Evolutionary conservation across 106 monocot species (phyloP).

Genomic region (Platanthera zijinensis): DNA sequence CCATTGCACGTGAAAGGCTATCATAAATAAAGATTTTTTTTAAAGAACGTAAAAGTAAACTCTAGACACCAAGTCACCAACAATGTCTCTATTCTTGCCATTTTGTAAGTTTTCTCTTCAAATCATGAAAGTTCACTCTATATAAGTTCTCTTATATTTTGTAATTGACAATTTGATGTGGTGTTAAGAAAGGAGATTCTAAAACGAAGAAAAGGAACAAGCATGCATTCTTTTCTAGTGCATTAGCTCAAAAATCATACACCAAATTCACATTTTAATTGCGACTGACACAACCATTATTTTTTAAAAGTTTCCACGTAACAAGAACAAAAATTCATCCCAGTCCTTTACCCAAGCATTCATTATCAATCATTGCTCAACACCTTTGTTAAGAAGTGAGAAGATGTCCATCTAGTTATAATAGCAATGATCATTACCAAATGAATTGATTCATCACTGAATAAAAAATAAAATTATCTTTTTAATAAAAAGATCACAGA

Average conservation of each 20-base stretch:
- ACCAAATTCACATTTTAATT: not conserved
- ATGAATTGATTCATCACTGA: not conserved
- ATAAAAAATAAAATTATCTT: not conserved
- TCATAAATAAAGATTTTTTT: not conserved
- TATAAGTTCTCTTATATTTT: not conserved
- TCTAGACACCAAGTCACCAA: not conserved
- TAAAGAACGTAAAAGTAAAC: not conserved
- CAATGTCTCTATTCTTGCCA: not conserved
- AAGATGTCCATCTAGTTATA: not conserved
- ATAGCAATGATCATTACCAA: not conserved
- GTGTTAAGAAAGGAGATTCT: too few species aligned
- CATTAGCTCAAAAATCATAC: not conserved
- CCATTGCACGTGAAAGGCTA: not conserved
- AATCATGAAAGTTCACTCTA: constrained; percentile 1
- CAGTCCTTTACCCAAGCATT: not conserved
- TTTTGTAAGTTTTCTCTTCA: not conserved
- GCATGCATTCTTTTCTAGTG: not conserved
- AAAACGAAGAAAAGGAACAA: not conserved
- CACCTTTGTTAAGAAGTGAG: not conserved
- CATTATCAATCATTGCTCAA: not conserved
- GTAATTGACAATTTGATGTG: not conserved
- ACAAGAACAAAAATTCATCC: not conserved
- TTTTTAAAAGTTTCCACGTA: not conserved
- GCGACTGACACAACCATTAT: not conserved
- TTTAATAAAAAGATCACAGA: not conserved